Evolutionary conservation across 805 yeast species (phyloP), one percentile per base, ranked within the genome.

Genomic region (Yarrowia porcina): DNA sequence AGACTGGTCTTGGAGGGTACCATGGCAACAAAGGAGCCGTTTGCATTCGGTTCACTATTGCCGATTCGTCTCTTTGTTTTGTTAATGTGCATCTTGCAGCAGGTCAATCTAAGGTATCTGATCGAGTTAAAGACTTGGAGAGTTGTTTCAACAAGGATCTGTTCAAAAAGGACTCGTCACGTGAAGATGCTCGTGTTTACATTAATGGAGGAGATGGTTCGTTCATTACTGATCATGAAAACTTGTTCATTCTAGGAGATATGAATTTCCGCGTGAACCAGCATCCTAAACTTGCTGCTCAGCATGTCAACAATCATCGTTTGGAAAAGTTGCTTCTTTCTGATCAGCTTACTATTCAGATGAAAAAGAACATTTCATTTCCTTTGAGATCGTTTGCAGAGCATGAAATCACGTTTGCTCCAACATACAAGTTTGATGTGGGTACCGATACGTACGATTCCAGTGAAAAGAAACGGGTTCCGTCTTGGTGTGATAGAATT

Each of bases 401-500:
- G 74, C 83, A 85, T 79, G 49, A 56, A 4, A 88, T 94, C 47
- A 77, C 76, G 18, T 93, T 94, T 69, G 81, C 87, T 8, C 99
- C 99, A 6, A 94, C 99, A 0, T 94, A 94, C 75, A 94, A 94
- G 72, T 94, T 87, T 72, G 96, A 94, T 71, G 88, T 89, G 54
- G 96, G 96, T 4, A 87, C 96, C 0, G 83, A 82, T 50, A 75
- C 71, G 2, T 94, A 92, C 72, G 99, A 94, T 72, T 82, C 96
- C 0, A 86, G 96, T 41, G 98, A 93, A 69, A 94, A 94, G 74
- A 86, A 85, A 73, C 82, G 99, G 66, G 85, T 89, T 12, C 99
- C 99, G 0, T 96, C 99, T 0, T 94, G 99, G 99, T 92, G 98
- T 2, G 99, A 94, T 75, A 77, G 99, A 64, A 85, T 93, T 32